A percentile compares a stretch with the other conserved stretches of the same genome.
Evolutionary conservation across 2,329 filamentous ascomycete species (phyloP).

Genomic region (Sporothrix mexicana): DNA sequence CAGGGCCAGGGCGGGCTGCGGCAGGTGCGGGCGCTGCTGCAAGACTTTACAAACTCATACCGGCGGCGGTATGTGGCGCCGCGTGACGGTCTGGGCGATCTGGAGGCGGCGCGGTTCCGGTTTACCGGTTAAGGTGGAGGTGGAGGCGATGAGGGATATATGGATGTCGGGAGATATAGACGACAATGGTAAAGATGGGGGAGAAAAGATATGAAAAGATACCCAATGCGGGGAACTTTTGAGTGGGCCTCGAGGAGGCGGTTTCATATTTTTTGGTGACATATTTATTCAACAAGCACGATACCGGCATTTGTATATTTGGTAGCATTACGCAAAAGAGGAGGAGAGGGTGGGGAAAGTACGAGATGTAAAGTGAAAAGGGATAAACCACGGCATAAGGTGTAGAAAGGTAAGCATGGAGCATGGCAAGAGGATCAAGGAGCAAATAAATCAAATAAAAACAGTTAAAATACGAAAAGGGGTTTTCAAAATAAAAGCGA

Average conservation of each 20-base stretch:
- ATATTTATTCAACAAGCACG: conserved; percentile 20
- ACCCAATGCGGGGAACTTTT: background rate
- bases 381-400: background rate
- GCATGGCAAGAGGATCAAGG: conserved; percentile 4
- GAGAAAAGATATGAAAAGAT: conserved; percentile 8
- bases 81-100: conserved; percentile 82
- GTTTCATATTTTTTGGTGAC: conserved; percentile 16
- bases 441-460: background rate
- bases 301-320: conserved; percentile 30
- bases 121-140: conserved; percentile 64
- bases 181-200: too few species aligned
- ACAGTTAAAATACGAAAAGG: background rate
- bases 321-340: background rate
- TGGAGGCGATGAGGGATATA: too few species aligned
- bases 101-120: conserved; percentile 87
- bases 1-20: conserved; percentile 57
- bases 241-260: background rate
- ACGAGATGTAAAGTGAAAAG: conserved; percentile 20
- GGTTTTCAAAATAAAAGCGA: background rate
- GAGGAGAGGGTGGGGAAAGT: background rate
- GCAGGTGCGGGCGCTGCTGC: conserved; percentile 82
- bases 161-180: background rate
- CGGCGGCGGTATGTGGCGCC: conserved; percentile 94
- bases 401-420: background rate
- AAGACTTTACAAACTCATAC: conserved; percentile 97